Conservation (phyloP, 768 basidiomycete species). For the Dioszegia aurantiaca region DNA sequence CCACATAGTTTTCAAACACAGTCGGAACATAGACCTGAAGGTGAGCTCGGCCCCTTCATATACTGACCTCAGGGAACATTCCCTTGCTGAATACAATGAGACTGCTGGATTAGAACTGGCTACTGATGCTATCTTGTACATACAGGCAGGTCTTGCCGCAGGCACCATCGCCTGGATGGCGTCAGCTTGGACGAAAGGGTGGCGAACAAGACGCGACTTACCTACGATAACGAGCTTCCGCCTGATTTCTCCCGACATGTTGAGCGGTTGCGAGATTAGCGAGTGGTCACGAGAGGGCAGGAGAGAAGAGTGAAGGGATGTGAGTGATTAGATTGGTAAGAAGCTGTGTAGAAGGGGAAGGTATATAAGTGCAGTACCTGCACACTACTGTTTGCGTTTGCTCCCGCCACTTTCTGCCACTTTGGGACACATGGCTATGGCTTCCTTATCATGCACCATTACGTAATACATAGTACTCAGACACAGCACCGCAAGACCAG, state of each 20-base stretch:
- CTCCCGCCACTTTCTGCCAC: too few relatives aligned
- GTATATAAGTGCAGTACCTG: too few relatives aligned
- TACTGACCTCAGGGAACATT: conserved; percentile 50
- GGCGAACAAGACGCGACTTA: conserved; percentile 29
- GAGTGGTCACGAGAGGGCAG: neutral
- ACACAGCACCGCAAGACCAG: too few relatives aligned
- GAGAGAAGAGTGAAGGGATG: neutral
- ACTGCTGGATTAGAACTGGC: conserved; percentile 18
- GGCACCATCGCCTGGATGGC: conserved; percentile 78
- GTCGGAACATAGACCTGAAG: conserved; percentile 95
- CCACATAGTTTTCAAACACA: conserved; percentile 99
- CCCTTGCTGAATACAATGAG: conserved; percentile 49
- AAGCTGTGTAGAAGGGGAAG: neutral
- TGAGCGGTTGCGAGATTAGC: conserved; percentile 9
- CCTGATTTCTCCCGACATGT: conserved; percentile 88
- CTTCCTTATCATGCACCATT: too few relatives aligned
- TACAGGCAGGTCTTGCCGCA: conserved; percentile 71
- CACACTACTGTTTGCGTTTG: too few relatives aligned
- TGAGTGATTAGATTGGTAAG: too few relatives aligned
- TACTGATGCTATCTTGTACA: conserved; percentile 14
- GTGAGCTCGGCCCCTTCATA: neutral
- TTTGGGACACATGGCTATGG: too few relatives aligned
- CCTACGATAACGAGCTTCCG: conserved; percentile 99
- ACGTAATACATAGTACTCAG: too few relatives aligned
- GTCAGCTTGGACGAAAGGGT: neutral